These are phyloP conservation scores for Collybiopsis confluens DNA, from an alignment of 768 basidiomycete genomes.

Conservation along the genomic window DNA sequence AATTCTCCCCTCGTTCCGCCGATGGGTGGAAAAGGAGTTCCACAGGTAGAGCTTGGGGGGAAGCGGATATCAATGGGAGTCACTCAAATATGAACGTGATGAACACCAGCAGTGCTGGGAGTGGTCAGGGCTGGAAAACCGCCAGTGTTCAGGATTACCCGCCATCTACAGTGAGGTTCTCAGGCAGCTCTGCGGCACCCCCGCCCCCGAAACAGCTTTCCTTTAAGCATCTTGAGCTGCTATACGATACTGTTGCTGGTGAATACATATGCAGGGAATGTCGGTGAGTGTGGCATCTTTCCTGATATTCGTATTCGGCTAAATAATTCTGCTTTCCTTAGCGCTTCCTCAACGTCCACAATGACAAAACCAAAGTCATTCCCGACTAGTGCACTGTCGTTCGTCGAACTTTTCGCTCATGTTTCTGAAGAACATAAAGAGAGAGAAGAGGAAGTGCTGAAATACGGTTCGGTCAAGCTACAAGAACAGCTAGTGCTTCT, in stretches of 20 bases:
- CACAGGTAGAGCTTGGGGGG: background rate
- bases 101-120: background rate
- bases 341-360: background rate
- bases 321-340: background rate
- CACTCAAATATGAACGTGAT: background rate
- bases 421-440: background rate
- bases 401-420: background rate
- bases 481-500: background rate
- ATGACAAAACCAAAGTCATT: constrained; percentile 5
- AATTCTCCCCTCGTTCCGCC: background rate
- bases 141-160: background rate
- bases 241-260: constrained; percentile 4
- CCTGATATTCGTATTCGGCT: background rate
- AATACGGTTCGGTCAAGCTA: background rate
- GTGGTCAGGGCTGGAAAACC: background rate
- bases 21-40: background rate
- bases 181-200: background rate
- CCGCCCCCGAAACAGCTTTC: background rate
- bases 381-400: background rate
- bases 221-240: constrained; percentile 4
- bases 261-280: constrained; percentile 7
- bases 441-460: constrained; percentile 5
- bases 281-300: background rate
- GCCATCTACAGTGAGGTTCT: background rate
- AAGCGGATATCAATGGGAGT: background rate